phyloP scores from a whole-genome alignment of 164 flowering plant genomes.

The Protea cynaroides region DNA sequence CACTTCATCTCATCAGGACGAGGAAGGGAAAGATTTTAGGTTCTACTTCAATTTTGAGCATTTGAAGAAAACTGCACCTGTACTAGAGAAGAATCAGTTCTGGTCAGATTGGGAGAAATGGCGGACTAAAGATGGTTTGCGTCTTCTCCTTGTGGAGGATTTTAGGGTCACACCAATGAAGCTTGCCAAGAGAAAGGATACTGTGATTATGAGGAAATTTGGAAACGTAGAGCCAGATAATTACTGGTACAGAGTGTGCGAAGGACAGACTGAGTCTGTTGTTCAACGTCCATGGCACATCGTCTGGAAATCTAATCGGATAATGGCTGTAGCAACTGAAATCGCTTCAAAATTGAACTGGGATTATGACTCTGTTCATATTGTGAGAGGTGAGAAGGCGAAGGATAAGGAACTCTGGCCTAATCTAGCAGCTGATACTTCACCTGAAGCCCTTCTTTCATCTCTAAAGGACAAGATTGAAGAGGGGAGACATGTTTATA shows the following conservation, averaged over 20 bases:
- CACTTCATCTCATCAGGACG: too few species aligned
- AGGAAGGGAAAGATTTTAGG: too few species aligned
- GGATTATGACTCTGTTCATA: conserved; percentile 67
- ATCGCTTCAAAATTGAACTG: conserved; percentile 49
- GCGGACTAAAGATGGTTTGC: too few species aligned
- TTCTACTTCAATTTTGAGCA: too few species aligned
- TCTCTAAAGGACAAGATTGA: conserved; percentile 48
- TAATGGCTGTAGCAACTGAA: conserved; percentile 58
- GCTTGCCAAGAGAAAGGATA: too few species aligned
- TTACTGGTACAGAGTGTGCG: conserved; percentile 73
- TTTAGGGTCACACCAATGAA: too few species aligned
- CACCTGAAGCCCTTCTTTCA: conserved; percentile 48
- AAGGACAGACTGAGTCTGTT: conserved; percentile 59
- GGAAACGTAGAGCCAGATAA: conserved; percentile 34
- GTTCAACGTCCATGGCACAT: conserved; percentile 67
- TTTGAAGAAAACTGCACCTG: too few species aligned
- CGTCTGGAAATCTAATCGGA: conserved; percentile 58
- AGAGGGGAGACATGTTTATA: conserved; percentile 50
- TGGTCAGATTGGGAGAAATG: too few species aligned
- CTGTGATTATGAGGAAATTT: too few species aligned
- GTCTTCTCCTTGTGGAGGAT: too few species aligned
- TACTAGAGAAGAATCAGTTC: too few species aligned
- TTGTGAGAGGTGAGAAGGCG: conserved; percentile 44
- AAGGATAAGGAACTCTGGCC: conserved; percentile 20
- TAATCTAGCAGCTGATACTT: conserved; percentile 30